A percentile compares a stretch with the other conserved stretches of the same genome.
Evolutionary conservation across 495 filamentous ascomycete species (phyloP).

Genomic region (Penicillium mononematosum): DNA sequence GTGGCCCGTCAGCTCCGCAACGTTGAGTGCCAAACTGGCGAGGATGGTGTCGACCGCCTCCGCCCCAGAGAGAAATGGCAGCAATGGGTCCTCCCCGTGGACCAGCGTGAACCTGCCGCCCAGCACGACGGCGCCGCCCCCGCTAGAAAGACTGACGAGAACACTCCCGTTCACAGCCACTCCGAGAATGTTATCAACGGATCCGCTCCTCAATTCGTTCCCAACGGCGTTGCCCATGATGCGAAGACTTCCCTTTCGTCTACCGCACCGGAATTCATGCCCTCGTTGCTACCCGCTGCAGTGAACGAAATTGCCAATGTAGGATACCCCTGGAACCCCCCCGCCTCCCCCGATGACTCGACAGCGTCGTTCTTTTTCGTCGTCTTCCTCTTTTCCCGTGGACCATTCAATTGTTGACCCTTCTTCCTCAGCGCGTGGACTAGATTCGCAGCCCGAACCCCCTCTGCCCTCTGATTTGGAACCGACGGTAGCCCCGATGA

Average conservation of each 20-base stretch:
- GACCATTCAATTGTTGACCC: constrained; percentile 57
- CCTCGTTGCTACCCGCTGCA: constrained; percentile 42
- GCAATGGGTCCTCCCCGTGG: constrained; percentile 69
- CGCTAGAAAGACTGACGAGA: constrained; percentile 30
- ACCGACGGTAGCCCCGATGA: constrained; percentile 6
- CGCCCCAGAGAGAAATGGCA: constrained; percentile 77
- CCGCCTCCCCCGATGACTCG: background rate
- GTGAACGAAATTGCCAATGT: constrained; percentile 46
- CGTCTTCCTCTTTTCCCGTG: constrained; percentile 36
- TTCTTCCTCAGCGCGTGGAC: constrained; percentile 35
- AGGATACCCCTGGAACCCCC: constrained; percentile 39
- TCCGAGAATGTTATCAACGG: constrained; percentile 34
- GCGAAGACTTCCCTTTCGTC: constrained; percentile 66
- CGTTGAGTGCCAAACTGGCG: constrained; percentile 66
- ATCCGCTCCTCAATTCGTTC: constrained; percentile 30
- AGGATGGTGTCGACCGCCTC: constrained; percentile 75
- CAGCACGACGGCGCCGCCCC: constrained; percentile 56
- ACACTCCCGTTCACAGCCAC: constrained; percentile 26
- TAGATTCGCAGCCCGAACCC: constrained; percentile 20
- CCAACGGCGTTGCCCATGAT: constrained; percentile 39
- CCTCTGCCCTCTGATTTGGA: constrained; percentile 9
- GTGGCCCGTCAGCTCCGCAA: constrained; percentile 68
- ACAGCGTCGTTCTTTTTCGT: background rate
- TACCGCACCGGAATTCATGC: constrained; percentile 73
- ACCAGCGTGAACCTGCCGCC: constrained; percentile 59